A percentile compares a stretch with the other conserved stretches of the same genome.
phyloP scores from a whole-genome alignment of 108 stramenopile species.

The Cylindrotheca fusiformis region DNA sequence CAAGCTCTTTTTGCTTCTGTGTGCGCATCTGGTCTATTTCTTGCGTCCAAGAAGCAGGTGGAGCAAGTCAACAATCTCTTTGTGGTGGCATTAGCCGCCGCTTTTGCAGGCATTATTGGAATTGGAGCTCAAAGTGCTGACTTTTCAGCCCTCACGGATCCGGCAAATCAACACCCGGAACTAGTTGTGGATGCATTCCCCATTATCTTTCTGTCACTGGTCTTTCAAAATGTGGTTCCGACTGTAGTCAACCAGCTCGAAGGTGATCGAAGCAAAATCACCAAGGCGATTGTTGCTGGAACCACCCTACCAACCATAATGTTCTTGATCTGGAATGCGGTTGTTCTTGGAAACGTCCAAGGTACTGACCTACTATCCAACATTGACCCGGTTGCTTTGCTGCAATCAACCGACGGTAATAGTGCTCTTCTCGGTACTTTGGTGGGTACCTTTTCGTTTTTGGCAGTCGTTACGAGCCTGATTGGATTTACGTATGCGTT shows the following conservation, averaged over 20 bases:
- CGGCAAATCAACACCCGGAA: conserved; percentile 67
- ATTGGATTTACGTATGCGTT: conserved; percentile 75
- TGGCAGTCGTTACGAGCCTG: conserved; percentile 67
- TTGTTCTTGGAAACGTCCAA: conserved; percentile 64
- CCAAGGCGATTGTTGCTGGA: conserved; percentile 63
- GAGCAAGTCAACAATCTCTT: conserved; percentile 62
- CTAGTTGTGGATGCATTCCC: conserved; percentile 69
- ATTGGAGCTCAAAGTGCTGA: conserved; percentile 60
- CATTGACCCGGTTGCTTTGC: conserved; percentile 41
- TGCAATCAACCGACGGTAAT: conserved; percentile 20
- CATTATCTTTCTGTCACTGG: conserved; percentile 74
- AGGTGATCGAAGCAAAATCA: conserved; percentile 78
- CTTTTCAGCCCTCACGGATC: conserved; percentile 38
- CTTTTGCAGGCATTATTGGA: conserved; percentile 53
- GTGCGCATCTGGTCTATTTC: conserved; percentile 30
- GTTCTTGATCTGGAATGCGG: conserved; percentile 86
- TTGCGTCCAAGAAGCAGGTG: conserved; percentile 24
- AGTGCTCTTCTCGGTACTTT: conserved; percentile 26
- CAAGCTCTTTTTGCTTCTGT: conserved; percentile 50
- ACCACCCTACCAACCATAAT: conserved; percentile 74
- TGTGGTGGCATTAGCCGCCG: conserved; percentile 46
- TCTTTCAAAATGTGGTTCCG: conserved; percentile 88
- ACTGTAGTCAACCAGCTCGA: conserved; percentile 77
- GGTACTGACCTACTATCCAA: conserved; percentile 17
- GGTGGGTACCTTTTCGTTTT: conserved; percentile 48